These are phyloP conservation scores for Pseudocercospora pini-densiflorae DNA, from an alignment of 2,329 filamentous ascomycete species.

Conservation along the genomic window DNA sequence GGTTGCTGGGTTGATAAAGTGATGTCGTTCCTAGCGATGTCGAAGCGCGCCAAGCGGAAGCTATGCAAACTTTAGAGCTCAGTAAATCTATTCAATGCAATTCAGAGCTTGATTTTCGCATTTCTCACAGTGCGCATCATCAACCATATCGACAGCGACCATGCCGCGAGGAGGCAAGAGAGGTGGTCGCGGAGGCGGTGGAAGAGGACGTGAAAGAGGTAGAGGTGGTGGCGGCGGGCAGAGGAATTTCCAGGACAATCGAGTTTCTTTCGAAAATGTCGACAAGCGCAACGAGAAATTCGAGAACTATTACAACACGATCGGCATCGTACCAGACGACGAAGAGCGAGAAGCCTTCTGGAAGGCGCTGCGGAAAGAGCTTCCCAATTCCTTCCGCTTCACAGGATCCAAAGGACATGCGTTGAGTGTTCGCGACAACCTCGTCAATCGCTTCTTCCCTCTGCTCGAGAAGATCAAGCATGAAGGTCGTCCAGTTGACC, in stretches of 20 bases:
- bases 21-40: not conserved
- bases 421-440: slow-evolving; percentile 84
- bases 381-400: slow-evolving; percentile 98
- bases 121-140: not conserved
- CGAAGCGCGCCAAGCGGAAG: not conserved
- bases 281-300: slow-evolving; percentile 82
- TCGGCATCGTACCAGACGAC: slow-evolving; percentile 71
- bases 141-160: slow-evolving; percentile 10
- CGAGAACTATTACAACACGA: slow-evolving; percentile 82
- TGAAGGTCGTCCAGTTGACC: slow-evolving; percentile 80
- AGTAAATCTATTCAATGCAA: not conserved
- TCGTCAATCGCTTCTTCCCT: slow-evolving; percentile 88
- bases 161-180: slow-evolving; percentile 31
- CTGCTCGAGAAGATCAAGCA: slow-evolving; percentile 83
- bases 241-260: slow-evolving; percentile 37
- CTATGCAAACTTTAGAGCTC: not conserved
- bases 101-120: not conserved
- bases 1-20: not conserved
- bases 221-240: slow-evolving; percentile 34
- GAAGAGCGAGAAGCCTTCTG: slow-evolving; percentile 83
- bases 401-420: slow-evolving; percentile 95
- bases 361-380: slow-evolving; percentile 77
- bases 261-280: slow-evolving; percentile 62
- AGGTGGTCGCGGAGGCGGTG: slow-evolving; percentile 29
- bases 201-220: slow-evolving; percentile 29